A percentile compares a stretch with the other conserved stretches of the same genome.
phyloP scores from a whole-genome alignment of 116 monocot species.

The Iris pallida region DNA sequence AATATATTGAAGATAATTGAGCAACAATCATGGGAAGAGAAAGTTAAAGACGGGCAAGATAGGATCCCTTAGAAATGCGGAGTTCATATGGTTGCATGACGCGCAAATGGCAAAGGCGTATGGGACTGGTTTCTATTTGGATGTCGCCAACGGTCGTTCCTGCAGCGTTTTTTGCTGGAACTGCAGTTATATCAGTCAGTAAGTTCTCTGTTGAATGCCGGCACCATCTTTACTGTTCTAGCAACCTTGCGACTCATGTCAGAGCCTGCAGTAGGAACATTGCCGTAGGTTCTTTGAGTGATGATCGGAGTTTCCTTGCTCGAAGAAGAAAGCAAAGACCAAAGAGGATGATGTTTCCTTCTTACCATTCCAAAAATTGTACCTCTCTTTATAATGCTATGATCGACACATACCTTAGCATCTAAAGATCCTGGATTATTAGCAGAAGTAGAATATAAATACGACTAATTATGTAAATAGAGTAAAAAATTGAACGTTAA shows the following conservation, averaged over 20 bases:
- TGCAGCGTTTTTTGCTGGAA: constrained; percentile 32
- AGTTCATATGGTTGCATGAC: constrained; percentile 40
- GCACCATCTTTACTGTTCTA: constrained; percentile 66
- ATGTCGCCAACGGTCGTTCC: constrained; percentile 47
- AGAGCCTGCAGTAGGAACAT: constrained; percentile 57
- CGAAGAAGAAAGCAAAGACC: constrained; percentile 76
- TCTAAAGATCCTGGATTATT: too few relatives aligned
- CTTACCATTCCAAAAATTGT: too few relatives aligned
- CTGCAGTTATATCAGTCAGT: constrained; percentile 17
- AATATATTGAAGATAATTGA: constrained; percentile 53
- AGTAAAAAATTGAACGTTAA: too few relatives aligned
- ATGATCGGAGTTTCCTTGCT: constrained; percentile 48
- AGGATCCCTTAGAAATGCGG: constrained; percentile 17
- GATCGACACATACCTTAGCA: too few relatives aligned
- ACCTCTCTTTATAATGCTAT: too few relatives aligned
- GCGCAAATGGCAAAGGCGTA: constrained; percentile 32
- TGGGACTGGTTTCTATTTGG: constrained; percentile 37
- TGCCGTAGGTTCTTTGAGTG: constrained; percentile 57
- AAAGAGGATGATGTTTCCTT: constrained; percentile 32
- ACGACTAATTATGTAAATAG: too few relatives aligned
- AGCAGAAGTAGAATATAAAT: too few relatives aligned
- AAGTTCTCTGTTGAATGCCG: constrained; percentile 64
- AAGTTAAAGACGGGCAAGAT: constrained; percentile 19
- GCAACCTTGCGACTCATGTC: constrained; percentile 66
- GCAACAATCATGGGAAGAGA: constrained; percentile 55